phyloP scores from a whole-genome alignment of 2,329 filamentous ascomycete species.

The Paracorniculantispora psalliotae region DNA sequence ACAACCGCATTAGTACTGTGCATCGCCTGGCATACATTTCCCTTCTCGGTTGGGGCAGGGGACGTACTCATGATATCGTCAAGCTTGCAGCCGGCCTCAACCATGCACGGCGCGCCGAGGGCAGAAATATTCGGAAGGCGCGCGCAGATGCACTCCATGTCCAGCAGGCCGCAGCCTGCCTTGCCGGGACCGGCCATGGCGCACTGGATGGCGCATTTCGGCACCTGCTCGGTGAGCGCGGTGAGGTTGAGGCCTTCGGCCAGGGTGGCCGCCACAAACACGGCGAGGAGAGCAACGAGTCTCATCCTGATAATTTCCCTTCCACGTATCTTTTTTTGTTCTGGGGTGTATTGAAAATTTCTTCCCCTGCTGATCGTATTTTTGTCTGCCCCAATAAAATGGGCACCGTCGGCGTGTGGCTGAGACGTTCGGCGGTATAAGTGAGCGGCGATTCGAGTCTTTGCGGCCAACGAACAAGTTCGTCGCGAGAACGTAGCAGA shows the following conservation, averaged over 20 bases:
- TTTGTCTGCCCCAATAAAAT: no score
- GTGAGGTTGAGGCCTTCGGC: slow-evolving; percentile 21
- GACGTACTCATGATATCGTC: slow-evolving; percentile 33
- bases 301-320: slow-evolving; percentile 13
- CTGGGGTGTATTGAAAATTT: not conserved
- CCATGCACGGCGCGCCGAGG: slow-evolving; percentile 32
- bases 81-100: slow-evolving; percentile 28
- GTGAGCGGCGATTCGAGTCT: no score
- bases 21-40: not conserved
- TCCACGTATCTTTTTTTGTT: not conserved
- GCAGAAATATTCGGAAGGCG: slow-evolving; percentile 31
- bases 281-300: slow-evolving; percentile 22
- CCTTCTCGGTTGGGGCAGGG: not conserved
- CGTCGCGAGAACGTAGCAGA: no score
- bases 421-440: no score
- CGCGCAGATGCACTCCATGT: slow-evolving; percentile 35
- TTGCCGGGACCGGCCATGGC: slow-evolving; percentile 26
- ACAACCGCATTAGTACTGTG: not conserved
- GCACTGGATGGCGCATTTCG: slow-evolving; percentile 35
- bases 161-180: slow-evolving; percentile 29
- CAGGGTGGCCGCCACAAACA: slow-evolving; percentile 21
- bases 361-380: no score
- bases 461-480: no score
- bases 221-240: slow-evolving; percentile 23
- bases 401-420: no score